Base-by-base conservation (phyloP, 108 stramenopile genomes). In the Discostella stelligeroides region DNA sequence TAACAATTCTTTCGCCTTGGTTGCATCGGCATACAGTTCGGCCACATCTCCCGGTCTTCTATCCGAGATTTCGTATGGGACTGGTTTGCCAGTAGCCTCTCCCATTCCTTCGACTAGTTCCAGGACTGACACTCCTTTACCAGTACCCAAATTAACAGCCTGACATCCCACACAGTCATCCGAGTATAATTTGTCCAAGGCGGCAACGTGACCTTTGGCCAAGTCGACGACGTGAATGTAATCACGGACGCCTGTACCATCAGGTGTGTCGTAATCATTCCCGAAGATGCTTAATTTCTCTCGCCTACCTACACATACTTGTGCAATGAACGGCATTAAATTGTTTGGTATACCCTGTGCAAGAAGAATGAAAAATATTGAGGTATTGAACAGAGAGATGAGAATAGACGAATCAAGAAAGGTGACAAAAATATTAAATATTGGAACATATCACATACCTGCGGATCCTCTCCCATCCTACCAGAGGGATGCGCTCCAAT, bases 181-280 rank as follows among this genome's bases (percentile, higher is more conserved):
- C 9, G 60, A 56, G 66, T 92, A 88, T 30, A 98, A 75, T 56
- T 93, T 91, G 42, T 96, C 85, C 42, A 99, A 66, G 0, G 98
- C 98, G 21, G 89, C 91, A 4, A 96, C 90, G 66, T 99, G 98
- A 17, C 98, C 98, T 61, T 86, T 88, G 21, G 98, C 99, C 56
- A 98, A 86, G 81, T 99, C 99, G 1, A 99, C 94, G 1, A 99
- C 99, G 71, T 99, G 99, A 59, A 99, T 97, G 84, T 99, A 99
- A 79, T 99, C 99, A n/a, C 99, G 82, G 8, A 98, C 95, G 23
- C 93, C 98, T 15, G 99, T 99, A 42, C 99, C 99, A 73, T 99
- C 99, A 11, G 86, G 88, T 25, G 99, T 99, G 67, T 96, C 94
- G 66, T 98, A 99, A 74, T 99, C 98, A 69, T 92, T 65, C 2